Conservation (phyloP, 2,329 filamentous ascomycete genomes). For the Colletotrichum sp. region DNA sequence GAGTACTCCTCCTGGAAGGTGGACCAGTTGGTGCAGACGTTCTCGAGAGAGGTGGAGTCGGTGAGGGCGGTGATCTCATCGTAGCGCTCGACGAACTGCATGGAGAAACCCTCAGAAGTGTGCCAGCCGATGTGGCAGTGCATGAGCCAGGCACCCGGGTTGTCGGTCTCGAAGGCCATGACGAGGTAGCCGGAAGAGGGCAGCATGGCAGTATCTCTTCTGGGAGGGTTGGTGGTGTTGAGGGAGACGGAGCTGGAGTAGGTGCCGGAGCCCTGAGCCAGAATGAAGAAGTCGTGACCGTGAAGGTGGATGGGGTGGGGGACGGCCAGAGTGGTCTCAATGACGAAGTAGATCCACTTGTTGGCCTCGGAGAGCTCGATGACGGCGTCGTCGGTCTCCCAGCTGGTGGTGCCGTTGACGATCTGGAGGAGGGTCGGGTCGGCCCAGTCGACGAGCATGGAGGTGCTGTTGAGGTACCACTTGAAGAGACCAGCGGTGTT, state of each 20-base stretch:
- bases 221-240: constrained; percentile 47
- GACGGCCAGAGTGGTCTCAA: constrained; percentile 32
- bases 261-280: constrained; percentile 26
- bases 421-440: constrained; percentile 43
- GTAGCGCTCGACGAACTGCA: constrained; percentile 26
- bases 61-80: constrained; percentile 21
- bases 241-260: constrained; percentile 26
- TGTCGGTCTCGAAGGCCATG: constrained; percentile 54
- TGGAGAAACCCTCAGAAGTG: constrained; percentile 25
- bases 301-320: constrained; percentile 57
- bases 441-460: constrained; percentile 50
- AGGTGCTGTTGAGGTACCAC: constrained; percentile 54
- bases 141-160: constrained; percentile 55
- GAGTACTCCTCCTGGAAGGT: neutral
- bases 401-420: constrained; percentile 17
- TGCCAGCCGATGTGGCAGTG: constrained; percentile 46
- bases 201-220: constrained; percentile 57
- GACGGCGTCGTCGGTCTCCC: constrained; percentile 26
- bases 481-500: constrained; percentile 40
- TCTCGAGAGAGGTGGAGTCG: neutral
- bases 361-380: constrained; percentile 25
- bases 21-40: constrained; percentile 21
- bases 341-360: constrained; percentile 36
- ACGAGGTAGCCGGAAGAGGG: constrained; percentile 48
- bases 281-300: constrained; percentile 43